phyloP scores from a whole-genome alignment of 2,329 filamentous ascomycete genomes.

The Nigrospora sphaerica region DNA sequence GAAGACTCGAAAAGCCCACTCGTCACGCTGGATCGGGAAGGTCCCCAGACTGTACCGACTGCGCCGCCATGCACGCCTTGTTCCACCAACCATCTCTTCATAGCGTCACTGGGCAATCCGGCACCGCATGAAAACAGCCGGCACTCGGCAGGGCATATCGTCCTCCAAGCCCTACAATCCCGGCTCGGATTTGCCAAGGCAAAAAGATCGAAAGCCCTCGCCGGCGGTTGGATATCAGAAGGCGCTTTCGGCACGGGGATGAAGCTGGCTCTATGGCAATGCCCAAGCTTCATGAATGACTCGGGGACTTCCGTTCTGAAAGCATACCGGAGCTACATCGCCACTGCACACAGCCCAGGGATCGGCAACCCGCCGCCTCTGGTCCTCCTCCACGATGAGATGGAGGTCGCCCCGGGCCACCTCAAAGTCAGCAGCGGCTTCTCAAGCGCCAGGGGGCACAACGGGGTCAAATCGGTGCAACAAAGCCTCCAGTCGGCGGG shows the following conservation, averaged over 20 bases:
- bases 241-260: background rate
- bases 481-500: constrained; percentile 3
- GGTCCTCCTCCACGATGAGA: constrained; percentile 6
- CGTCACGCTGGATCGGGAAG: too few relatives aligned
- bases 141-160: constrained; percentile 5
- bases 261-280: constrained; percentile 4
- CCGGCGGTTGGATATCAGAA: background rate
- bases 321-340: constrained; percentile 2
- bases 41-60: too few relatives aligned
- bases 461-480: constrained; percentile 5
- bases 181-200: constrained; percentile 1
- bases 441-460: constrained; percentile 5
- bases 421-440: constrained; percentile 1
- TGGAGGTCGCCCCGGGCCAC: constrained; percentile 2
- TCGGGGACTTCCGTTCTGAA: constrained; percentile 1
- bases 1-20: too few relatives aligned
- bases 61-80: too few relatives aligned
- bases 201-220: constrained; percentile 1
- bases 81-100: background rate
- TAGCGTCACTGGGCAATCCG: constrained; percentile 6
- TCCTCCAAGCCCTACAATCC: constrained; percentile 4
- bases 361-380: background rate
- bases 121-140: background rate
- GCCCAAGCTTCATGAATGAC: constrained; percentile 2
- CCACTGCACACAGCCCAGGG: background rate